Percentiles rank a stretch among this genome's conserved stretches.
Evolutionary conservation across 768 basidiomycete genomes (phyloP).

Genomic region (Mycena rosella): DNA sequence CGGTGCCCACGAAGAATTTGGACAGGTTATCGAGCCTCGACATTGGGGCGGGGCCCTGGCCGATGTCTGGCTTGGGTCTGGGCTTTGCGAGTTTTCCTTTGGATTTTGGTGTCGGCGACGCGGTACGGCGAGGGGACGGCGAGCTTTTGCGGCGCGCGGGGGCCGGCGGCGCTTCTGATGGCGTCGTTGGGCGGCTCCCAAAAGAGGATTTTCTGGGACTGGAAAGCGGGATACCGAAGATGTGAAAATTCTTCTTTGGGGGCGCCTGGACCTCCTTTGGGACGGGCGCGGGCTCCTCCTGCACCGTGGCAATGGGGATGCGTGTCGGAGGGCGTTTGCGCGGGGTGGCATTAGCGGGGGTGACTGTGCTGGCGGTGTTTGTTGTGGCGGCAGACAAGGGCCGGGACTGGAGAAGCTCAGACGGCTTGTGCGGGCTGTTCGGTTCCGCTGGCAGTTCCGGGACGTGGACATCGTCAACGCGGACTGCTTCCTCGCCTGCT

Average conservation of each 20-base stretch:
- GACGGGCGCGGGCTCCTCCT: conserved; percentile 18
- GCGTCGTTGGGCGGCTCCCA: conserved; percentile 20
- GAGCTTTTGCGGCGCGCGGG: conserved; percentile 13
- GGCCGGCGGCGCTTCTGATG: conserved; percentile 17
- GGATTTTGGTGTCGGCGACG: conserved; percentile 19
- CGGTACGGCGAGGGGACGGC: conserved; percentile 13
- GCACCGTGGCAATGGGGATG: conserved; percentile 28
- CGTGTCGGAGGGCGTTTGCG: conserved; percentile 33
- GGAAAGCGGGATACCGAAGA: conserved; percentile 36
- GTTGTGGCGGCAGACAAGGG: conserved; percentile 32
- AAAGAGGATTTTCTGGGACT: conserved; percentile 33
- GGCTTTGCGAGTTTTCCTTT: conserved; percentile 11
- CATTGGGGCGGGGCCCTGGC: conserved; percentile 18
- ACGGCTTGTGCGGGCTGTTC: conserved; percentile 14
- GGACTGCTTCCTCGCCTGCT: conserved; percentile 18
- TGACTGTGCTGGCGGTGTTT: conserved; percentile 31
- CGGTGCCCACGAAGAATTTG: conserved; percentile 36
- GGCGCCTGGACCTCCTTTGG: conserved; percentile 8
- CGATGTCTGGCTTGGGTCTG: conserved; percentile 23
- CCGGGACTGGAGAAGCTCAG: conserved; percentile 20
- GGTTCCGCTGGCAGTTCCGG: conserved; percentile 12
- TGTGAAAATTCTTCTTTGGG: conserved; percentile 31
- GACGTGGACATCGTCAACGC: background rate
- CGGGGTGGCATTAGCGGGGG: conserved; percentile 27
- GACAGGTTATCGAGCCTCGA: conserved; percentile 29